Base-by-base conservation (phyloP, 139 green algal species). In the Mychonastes homosphaera region DNA sequence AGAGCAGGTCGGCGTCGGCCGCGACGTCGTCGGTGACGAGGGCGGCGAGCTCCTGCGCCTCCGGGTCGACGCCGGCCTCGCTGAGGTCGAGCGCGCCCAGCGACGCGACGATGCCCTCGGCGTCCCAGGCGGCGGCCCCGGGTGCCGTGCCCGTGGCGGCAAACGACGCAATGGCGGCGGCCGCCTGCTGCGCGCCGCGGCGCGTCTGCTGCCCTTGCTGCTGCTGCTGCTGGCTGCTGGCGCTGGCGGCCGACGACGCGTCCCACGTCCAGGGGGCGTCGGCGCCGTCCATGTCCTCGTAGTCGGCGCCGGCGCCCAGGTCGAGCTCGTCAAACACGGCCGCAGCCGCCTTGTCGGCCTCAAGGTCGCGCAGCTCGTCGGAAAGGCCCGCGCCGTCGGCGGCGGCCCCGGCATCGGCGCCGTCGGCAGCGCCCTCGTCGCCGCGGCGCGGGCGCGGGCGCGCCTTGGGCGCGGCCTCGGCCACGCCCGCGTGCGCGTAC, bases 391-490 rank as follows among this genome's bases (percentile, higher is more conserved):
- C n/a, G n/a, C n/a, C n/a, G n/a, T n/a, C n/a, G n/a, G n/a, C n/a
- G n/a, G n/a, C n/a, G n/a, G n/a, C n/a, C n/a, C n/a, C n/a, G n/a
- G n/a, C n/a, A n/a, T n/a, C n/a, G n/a, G n/a, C n/a, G n/a, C n/a
- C n/a, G n/a, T n/a, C n/a, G n/a, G n/a, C n/a, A n/a, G n/a, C n/a
- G n/a, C n/a, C 58, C 13, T 65, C 58, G 24, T 53, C 61, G 35
- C 61, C 61, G 23, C 57, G 36, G 24, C 39, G 50, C 28, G 32
- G 36, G 23, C 47, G 18, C 16, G 38, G 60, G 50, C 61, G 60
- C 21, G 57, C 50, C 61, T 67, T 67, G 28, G 61, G 61, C n/a
- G 61, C 61, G 9, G 61, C 61, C 61, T 67, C 61, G 3, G 50
- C 46, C 33, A 67, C 61, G 38, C 61, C 61, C 3, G 19, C 23